A percentile compares a stretch with the other conserved stretches of the same genome.
Conservation (phyloP, 495 filamentous ascomycete genomes). For the Trichoderma reesei region DNA sequence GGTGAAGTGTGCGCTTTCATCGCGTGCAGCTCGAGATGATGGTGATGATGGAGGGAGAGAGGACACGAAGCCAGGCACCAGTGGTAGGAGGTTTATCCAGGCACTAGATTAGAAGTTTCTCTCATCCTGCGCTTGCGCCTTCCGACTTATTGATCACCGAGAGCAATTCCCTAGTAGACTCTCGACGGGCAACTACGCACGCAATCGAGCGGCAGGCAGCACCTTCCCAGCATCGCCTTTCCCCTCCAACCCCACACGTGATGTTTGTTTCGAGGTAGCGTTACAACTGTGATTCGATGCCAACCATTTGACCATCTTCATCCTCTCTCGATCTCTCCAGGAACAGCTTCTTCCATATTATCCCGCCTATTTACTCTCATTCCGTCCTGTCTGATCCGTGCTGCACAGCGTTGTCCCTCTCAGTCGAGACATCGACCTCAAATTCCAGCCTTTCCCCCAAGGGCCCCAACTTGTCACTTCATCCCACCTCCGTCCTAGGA, state of each 20-base stretch:
- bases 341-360: not conserved
- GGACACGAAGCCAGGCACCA: not conserved
- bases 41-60: not conserved
- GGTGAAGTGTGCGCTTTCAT: constrained; percentile 1
- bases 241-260: constrained; percentile 8
- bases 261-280: not conserved
- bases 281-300: not conserved
- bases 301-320: not conserved
- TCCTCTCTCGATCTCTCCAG: not conserved
- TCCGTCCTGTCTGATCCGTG: not conserved
- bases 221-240: not conserved
- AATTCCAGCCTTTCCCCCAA: not conserved
- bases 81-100: not conserved
- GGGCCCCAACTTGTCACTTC: not conserved
- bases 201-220: not conserved
- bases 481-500: not conserved
- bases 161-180: too few species aligned
- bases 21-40: not conserved
- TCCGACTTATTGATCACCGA: too few species aligned
- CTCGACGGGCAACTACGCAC: not conserved
- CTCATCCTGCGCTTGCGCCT: not conserved
- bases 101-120: not conserved
- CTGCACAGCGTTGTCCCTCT: not conserved
- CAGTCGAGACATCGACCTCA: too few species aligned
- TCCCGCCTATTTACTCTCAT: not conserved